A percentile compares a stretch with the other conserved stretches of the same genome.
phyloP scores from a whole-genome alignment of 768 basidiomycete species.

The Sporobolomyces pararoseus region DNA sequence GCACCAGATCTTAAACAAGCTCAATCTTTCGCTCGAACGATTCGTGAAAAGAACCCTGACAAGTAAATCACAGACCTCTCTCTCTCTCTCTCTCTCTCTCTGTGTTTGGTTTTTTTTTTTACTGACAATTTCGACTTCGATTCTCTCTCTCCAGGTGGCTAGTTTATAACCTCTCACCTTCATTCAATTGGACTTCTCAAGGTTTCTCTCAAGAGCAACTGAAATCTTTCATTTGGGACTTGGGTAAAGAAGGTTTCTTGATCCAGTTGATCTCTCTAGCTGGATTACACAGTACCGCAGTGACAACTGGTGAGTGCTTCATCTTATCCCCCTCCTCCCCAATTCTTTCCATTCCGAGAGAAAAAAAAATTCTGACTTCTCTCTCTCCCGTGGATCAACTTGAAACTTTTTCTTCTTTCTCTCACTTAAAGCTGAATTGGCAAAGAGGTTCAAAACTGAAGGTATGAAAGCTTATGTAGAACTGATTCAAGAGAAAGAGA shows the following conservation, averaged over 20 bases:
- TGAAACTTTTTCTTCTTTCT: too few relatives aligned
- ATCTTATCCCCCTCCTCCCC: not conserved
- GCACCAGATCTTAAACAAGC: constrained; percentile 78
- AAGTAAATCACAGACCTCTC: constrained; percentile 58
- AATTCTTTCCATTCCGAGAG: not conserved
- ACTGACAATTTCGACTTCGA: not conserved
- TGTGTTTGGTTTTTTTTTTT: too few relatives aligned
- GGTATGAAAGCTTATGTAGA: constrained; percentile 99
- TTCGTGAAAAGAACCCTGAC: constrained; percentile 66
- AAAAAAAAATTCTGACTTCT: too few relatives aligned
- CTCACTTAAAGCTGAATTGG: constrained; percentile 61
- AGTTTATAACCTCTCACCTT: constrained; percentile 89
- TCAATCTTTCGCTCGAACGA: constrained; percentile 68
- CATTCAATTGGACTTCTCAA: constrained; percentile 65
- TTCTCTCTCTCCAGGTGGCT: constrained; percentile 58
- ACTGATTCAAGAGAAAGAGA: constrained; percentile 83
- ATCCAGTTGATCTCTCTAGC: constrained; percentile 92
- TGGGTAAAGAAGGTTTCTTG: constrained; percentile 91
- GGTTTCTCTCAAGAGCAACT: constrained; percentile 82
- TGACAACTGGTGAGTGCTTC: constrained; percentile 61
- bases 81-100: not conserved
- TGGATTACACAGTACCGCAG: constrained; percentile 83
- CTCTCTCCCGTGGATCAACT: too few relatives aligned
- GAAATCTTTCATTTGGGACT: constrained; percentile 82
- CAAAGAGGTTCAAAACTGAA: constrained; percentile 73